Percentiles rank a stretch among this genome's conserved stretches.
These are phyloP conservation scores for Claviceps sp. DNA, from an alignment of 2,329 filamentous ascomycete species.

Conservation along the genomic window DNA sequence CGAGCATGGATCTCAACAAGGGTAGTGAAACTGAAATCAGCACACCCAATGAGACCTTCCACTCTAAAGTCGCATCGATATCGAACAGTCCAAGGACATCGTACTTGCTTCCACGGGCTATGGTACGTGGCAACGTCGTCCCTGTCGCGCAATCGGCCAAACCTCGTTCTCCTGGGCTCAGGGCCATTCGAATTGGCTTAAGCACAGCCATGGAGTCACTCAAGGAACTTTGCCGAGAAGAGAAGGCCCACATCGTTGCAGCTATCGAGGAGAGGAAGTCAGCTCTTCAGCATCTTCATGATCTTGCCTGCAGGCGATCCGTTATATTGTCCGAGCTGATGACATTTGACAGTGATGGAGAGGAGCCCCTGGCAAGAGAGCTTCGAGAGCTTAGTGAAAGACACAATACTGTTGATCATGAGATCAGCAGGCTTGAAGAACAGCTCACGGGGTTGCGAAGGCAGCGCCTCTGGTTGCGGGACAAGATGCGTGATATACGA, in stretches of 20 bases:
- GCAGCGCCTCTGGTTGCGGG: constrained; percentile 43
- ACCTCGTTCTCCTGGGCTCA: constrained; percentile 39
- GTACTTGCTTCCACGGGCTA: constrained; percentile 24
- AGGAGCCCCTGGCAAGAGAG: constrained; percentile 46
- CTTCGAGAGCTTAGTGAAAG: constrained; percentile 47
- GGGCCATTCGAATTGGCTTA: constrained; percentile 51
- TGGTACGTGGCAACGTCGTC: constrained; percentile 35
- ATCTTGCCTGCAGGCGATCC: constrained; percentile 34
- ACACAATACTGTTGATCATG: constrained; percentile 36
- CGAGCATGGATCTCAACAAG: constrained; percentile 14
- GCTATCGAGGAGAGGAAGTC: constrained; percentile 43
- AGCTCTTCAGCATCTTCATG: constrained; percentile 44
- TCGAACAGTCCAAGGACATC: constrained; percentile 29
- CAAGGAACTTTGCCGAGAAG: constrained; percentile 52
- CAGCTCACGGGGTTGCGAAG: constrained; percentile 47
- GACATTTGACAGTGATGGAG: constrained; percentile 39
- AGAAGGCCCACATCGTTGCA: constrained; percentile 45
- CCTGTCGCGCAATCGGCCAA: constrained; percentile 44
- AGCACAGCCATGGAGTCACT: constrained; percentile 50
- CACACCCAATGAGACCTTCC: constrained; percentile 27
- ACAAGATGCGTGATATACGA: constrained; percentile 46
- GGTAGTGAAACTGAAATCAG: constrained; percentile 28
- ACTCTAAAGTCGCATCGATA: constrained; percentile 25
- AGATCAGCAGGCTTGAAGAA: constrained; percentile 54
- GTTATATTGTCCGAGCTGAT: constrained; percentile 39